Conservation (phyloP, 768 basidiomycete genomes). For the Kwoniella heveanensis region DNA sequence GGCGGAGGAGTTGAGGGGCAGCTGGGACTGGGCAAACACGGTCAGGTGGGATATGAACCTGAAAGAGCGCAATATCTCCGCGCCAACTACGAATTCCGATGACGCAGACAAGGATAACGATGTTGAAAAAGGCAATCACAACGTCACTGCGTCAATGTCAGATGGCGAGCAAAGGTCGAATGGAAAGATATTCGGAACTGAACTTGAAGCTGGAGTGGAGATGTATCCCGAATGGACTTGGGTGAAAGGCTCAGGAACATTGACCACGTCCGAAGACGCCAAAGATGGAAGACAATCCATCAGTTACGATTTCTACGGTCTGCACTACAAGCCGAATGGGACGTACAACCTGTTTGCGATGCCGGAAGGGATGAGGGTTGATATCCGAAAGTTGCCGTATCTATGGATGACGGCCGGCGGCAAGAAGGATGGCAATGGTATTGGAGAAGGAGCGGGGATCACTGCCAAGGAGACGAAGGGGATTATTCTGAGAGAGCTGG, state of each 20-base stretch:
- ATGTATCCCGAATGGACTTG: constrained; percentile 43
- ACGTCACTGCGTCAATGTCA: too few species aligned
- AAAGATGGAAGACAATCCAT: constrained; percentile 15
- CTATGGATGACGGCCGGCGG: too few species aligned
- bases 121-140: too few species aligned
- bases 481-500: constrained; percentile 48
- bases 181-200: too few species aligned
- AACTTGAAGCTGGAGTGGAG: background rate
- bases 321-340: constrained; percentile 49
- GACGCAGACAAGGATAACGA: constrained; percentile 9
- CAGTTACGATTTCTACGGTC: constrained; percentile 48
- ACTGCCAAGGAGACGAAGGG: constrained; percentile 19
- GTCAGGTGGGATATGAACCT: constrained; percentile 47
- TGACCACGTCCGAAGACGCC: constrained; percentile 21
- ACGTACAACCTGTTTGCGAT: constrained; percentile 48
- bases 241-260: constrained; percentile 38
- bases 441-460: background rate
- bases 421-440: too few species aligned
- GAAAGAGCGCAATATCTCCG: constrained; percentile 33
- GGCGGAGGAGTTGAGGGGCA: constrained; percentile 33
- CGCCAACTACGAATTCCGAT: background rate
- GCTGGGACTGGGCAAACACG: constrained; percentile 39
- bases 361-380: constrained; percentile 47
- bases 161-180: too few species aligned
- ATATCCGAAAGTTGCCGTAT: constrained; percentile 48